Evolutionary conservation across 2,329 filamentous ascomycete genomes (phyloP), one percentile per base, ranked within the genome.

Genomic region (Hypoxylon sp.): DNA sequence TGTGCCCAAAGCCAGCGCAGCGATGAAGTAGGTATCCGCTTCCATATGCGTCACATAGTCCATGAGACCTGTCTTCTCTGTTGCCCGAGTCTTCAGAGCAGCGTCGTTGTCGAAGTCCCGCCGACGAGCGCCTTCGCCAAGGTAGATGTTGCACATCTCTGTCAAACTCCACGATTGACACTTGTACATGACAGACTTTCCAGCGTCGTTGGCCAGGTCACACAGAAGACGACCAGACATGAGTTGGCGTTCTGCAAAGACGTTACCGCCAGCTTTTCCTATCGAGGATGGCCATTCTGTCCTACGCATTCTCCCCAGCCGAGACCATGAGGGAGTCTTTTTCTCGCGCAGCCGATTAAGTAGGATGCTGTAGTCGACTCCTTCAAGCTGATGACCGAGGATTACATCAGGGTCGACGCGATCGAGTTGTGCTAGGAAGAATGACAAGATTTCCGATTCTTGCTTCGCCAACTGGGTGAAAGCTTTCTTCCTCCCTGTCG

Each of bases 111-210:
- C 94, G 26, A 99, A 78, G 31, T 99, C 95, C 52, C 88, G 86
- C 37, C 95, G 89, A 37, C 81, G 81, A 70, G 88, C 88, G 54
- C 86, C 85, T 21, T 85, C 85, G 26, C 87, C 83, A 4, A 99
- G 87, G 65, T 97, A 96, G 13, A 98, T 83, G 63, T 88, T 91
- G 73, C 92, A 96, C 93, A 99, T 99, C 75, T 99, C 95, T 1
- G 94, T 96, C 74, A 99, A 81, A 74, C 90, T 97, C 95, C 95
- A 99, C 2, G 93, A 96, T 75, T 97, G 94, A 74, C 95, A 99
- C 77, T 96, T 97, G 68, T 85, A 88, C 94, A 98, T 98, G 64
- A 92, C 85, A 9, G 94, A 97, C 79, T 97, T 98, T 74, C 95
- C 95, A 70, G 96, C 91, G 67, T 99, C 95, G 73, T 99, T 99